Conservation (phyloP, 1,284 basidiomycete species). For the Tylopilus sp. region DNA sequence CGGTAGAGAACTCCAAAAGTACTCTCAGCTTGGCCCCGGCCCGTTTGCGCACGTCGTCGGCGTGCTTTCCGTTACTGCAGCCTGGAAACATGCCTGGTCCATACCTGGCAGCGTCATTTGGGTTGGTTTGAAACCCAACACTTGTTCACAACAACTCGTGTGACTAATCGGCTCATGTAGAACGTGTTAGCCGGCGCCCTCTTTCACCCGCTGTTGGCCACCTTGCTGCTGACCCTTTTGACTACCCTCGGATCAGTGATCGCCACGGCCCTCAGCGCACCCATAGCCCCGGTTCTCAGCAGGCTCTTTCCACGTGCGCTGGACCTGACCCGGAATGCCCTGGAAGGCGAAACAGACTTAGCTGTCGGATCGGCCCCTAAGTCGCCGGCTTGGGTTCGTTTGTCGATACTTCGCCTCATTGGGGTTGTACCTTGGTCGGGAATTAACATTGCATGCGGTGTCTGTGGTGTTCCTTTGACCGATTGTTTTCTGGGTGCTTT, state of each 20-base stretch:
- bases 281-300: conserved; percentile 79
- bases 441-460: conserved; percentile 91
- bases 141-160: conserved; percentile 16
- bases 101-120: conserved; percentile 87
- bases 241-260: conserved; percentile 83
- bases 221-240: conserved; percentile 72
- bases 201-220: conserved; percentile 76
- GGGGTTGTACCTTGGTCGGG: conserved; percentile 93
- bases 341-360: conserved; percentile 51
- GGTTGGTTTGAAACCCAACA: conserved; percentile 45
- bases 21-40: conserved; percentile 63
- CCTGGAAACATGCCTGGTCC: conserved; percentile 96
- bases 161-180: conserved; percentile 39
- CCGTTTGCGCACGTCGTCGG: conserved; percentile 69
- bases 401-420: conserved; percentile 81
- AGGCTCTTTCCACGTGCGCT: conserved; percentile 79
- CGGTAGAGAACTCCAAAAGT: conserved; percentile 69
- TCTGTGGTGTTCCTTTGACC: conserved; percentile 71
- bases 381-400: conserved; percentile 76
- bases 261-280: conserved; percentile 74
- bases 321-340: conserved; percentile 69
- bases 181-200: conserved; percentile 88
- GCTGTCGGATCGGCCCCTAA: conserved; percentile 35
- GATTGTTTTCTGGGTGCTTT: conserved; percentile 80
- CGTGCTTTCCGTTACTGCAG: conserved; percentile 79